A percentile compares a stretch with the other conserved stretches of the same genome.
These are phyloP conservation scores for Coniochaeta pulveracea DNA, from an alignment of 2,329 filamentous ascomycete genomes.

Conservation along the genomic window DNA sequence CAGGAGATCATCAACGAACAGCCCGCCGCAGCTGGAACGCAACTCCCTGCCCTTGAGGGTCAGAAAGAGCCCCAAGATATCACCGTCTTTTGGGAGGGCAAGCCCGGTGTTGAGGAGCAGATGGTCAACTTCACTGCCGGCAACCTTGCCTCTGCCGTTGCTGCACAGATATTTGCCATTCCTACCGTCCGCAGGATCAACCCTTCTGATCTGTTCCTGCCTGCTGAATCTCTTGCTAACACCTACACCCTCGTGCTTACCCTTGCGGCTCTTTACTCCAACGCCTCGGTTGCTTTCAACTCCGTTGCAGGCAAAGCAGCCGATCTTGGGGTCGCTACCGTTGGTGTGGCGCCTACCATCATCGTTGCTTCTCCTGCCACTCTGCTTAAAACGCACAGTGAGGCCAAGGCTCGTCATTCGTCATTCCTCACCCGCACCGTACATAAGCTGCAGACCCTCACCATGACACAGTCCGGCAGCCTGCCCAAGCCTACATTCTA, in stretches of 20 bases:
- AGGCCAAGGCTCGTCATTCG: slow-evolving; percentile 42
- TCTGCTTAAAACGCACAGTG: slow-evolving; percentile 54
- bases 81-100: slow-evolving; percentile 56
- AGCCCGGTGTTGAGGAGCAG: slow-evolving; percentile 42
- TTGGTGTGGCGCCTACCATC: slow-evolving; percentile 69
- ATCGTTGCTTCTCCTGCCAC: slow-evolving; percentile 68
- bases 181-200: slow-evolving; percentile 64
- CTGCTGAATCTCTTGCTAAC: slow-evolving; percentile 69
- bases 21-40: slow-evolving; percentile 41
- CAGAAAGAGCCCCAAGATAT: slow-evolving; percentile 42
- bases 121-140: slow-evolving; percentile 72
- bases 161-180: slow-evolving; percentile 64
- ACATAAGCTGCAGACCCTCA: slow-evolving; percentile 61
- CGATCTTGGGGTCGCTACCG: slow-evolving; percentile 62
- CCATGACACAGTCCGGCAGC: slow-evolving; percentile 57
- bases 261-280: slow-evolving; percentile 72
- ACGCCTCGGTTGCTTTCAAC: slow-evolving; percentile 78
- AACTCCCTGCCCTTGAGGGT: slow-evolving; percentile 53
- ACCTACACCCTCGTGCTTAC: slow-evolving; percentile 72
- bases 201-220: slow-evolving; percentile 70
- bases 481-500: slow-evolving; percentile 59
- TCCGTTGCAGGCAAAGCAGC: slow-evolving; percentile 68
- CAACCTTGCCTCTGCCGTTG: slow-evolving; percentile 82
- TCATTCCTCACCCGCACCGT: slow-evolving; percentile 53
- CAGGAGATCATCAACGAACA: slow-evolving; percentile 73